Evolutionary conservation across 345 rosid genomes (phyloP), one percentile per base, ranked within the genome.

Genomic region (Hibiscus trionum): DNA sequence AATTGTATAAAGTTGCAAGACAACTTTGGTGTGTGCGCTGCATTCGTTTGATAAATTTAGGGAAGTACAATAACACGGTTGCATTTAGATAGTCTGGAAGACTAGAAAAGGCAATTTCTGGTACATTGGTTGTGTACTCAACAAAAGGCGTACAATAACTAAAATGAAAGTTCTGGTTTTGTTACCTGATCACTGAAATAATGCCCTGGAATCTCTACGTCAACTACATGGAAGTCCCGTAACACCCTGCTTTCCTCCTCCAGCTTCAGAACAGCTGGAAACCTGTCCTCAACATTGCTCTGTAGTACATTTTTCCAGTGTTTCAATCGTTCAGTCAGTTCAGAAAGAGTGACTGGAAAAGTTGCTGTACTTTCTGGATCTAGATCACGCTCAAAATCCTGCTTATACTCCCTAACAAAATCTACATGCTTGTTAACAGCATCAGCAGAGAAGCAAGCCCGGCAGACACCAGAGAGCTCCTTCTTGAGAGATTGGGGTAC

Each of bases 141-240:
- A 21, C 21, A 60, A 57, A 64, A 37, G 24, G 31, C n/a, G n/a
- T 14, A 39, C 68, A 10, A 16, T 17, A 19, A 19, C 29, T 27
- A 58, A 11, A 4, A 39, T n/a, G 27, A 35, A 68, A 44, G 16
- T 17, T 15, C 56, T 9, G 14, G 15, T 42, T 35, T 5, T 59
- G 57, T 53, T 77, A 95, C 99, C 99, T 92, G 99, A 77, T 96
- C 97, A 71, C 82, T 73, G 73, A 95, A 96, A 86, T 96, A 96
- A 78, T 96, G 99, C 66, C 99, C 99, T 47, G 99, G 99, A 80
- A 96, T 92, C 87, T 96, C 99, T 64, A 96, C 97, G 74, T 96
- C 99, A 79, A 96, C 98, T 59, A 91, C 90, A 86, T 89, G 93
- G 80, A 96, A 91, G 80, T 96, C 98, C 12, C 91, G 90, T 76